Percentiles rank a stretch among this genome's conserved stretches.
These are phyloP conservation scores for Lactarius akahatsu DNA, from an alignment of 768 basidiomycete species.

Conservation along the genomic window DNA sequence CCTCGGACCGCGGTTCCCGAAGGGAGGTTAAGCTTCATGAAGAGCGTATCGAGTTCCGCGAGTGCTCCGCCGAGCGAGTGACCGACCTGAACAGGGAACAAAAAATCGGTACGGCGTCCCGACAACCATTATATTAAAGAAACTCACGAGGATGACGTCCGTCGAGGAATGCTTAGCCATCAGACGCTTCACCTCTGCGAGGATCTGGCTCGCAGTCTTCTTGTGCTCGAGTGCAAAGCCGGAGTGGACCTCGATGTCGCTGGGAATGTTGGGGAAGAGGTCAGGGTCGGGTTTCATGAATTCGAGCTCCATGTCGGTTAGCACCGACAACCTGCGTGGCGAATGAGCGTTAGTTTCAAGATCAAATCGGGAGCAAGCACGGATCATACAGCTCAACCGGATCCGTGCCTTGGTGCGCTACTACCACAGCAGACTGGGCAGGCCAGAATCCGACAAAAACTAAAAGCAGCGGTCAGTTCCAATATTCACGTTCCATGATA, in stretches of 20 bases:
- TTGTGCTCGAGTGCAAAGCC: constrained; percentile 25
- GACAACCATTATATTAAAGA: not conserved
- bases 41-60: constrained; percentile 24
- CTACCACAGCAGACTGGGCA: constrained; percentile 22
- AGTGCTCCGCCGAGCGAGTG: constrained; percentile 29
- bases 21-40: constrained; percentile 26
- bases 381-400: constrained; percentile 21
- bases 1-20: constrained; percentile 17
- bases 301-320: constrained; percentile 21
- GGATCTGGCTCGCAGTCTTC: constrained; percentile 21
- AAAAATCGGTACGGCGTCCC: not conserved
- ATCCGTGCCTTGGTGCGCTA: constrained; percentile 28
- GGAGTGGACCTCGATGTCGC: constrained; percentile 13
- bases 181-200: constrained; percentile 19
- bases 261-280: constrained; percentile 21
- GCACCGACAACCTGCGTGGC: constrained; percentile 14
- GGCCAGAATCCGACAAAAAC: constrained; percentile 29
- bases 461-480: not conserved
- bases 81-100: constrained; percentile 8
- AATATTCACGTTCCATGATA: not conserved
- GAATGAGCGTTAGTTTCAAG: not conserved
- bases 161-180: constrained; percentile 11
- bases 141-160: constrained; percentile 21
- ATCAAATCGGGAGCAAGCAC: not conserved
- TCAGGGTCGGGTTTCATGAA: constrained; percentile 13